Conservation (phyloP, 1,139 yeast species). For the Sugiyamaella novakii region DNA sequence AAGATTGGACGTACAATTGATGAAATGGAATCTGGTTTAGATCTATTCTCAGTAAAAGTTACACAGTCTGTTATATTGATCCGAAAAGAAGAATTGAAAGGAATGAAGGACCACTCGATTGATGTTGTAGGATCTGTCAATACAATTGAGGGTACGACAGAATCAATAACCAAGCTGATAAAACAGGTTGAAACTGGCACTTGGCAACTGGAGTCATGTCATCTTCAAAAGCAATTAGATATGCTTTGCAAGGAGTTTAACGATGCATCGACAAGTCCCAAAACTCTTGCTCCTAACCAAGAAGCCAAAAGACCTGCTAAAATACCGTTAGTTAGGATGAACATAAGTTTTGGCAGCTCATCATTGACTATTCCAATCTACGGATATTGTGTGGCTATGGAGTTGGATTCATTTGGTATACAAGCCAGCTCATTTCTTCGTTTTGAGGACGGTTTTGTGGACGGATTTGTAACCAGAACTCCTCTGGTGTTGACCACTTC, state of each 20-base stretch:
- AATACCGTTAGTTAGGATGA: constrained; percentile 13
- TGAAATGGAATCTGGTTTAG: constrained; percentile 8
- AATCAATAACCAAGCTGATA: constrained; percentile 8
- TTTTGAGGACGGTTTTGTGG: constrained; percentile 16
- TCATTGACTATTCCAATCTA: constrained; percentile 11
- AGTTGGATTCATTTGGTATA: constrained; percentile 12
- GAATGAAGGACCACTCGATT: constrained; percentile 16
- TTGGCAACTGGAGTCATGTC: constrained; percentile 6
- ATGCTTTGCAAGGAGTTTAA: not conserved
- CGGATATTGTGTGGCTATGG: constrained; percentile 11
- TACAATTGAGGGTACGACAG: constrained; percentile 2
- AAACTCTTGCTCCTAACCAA: not conserved
- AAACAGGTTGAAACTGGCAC: constrained; percentile 3
- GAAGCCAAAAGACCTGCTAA: not conserved
- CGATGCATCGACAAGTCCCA: not conserved
- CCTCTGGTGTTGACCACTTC: constrained; percentile 7
- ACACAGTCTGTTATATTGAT: not conserved
- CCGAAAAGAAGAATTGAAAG: constrained; percentile 14
- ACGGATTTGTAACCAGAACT: constrained; percentile 16
- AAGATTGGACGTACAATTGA: not conserved
- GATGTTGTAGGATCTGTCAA: constrained; percentile 13
- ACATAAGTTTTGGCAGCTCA: constrained; percentile 12
- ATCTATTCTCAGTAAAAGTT: constrained; percentile 3
- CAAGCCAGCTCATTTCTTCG: constrained; percentile 15
- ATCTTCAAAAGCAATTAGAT: not conserved